Conservation (phyloP, 805 yeast genomes). For the Yarrowia osloensis region DNA sequence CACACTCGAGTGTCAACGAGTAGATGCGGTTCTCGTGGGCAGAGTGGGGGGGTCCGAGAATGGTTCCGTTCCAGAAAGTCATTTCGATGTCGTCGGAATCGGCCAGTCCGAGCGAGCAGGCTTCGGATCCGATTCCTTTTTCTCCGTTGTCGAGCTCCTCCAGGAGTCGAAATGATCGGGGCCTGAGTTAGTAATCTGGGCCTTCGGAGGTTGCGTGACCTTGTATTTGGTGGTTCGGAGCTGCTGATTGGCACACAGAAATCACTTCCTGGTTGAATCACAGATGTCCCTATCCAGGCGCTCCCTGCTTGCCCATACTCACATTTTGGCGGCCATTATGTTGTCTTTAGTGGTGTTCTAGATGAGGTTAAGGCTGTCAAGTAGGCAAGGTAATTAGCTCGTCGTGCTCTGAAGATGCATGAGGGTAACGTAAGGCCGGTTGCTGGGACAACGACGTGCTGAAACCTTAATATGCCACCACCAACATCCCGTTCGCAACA, state of each 20-base stretch:
- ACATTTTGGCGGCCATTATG: constrained; percentile 34
- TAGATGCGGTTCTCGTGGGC: constrained; percentile 92
- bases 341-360: constrained; percentile 20
- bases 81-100: constrained; percentile 88
- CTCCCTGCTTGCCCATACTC: constrained; percentile 6
- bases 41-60: constrained; percentile 93
- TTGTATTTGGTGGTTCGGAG: not conserved
- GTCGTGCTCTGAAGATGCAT: constrained; percentile 27
- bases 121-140: constrained; percentile 94
- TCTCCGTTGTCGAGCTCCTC: constrained; percentile 98
- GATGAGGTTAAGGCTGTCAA: constrained; percentile 31
- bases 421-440: constrained; percentile 14
- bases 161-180: constrained; percentile 89
- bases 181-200: constrained; percentile 44
- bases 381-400: constrained; percentile 30
- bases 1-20: constrained; percentile 78
- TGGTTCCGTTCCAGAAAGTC: constrained; percentile 98
- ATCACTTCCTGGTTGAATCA: not conserved
- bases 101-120: constrained; percentile 91
- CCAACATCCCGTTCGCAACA: not conserved
- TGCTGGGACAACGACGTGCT: not conserved
- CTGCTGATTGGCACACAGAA: not conserved
- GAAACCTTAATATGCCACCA: not conserved
- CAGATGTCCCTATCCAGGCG: not conserved
- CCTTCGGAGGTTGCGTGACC: not conserved